phyloP scores from a whole-genome alignment of 176 grass and related monocot species.

The Musa schizocarpa region DNA sequence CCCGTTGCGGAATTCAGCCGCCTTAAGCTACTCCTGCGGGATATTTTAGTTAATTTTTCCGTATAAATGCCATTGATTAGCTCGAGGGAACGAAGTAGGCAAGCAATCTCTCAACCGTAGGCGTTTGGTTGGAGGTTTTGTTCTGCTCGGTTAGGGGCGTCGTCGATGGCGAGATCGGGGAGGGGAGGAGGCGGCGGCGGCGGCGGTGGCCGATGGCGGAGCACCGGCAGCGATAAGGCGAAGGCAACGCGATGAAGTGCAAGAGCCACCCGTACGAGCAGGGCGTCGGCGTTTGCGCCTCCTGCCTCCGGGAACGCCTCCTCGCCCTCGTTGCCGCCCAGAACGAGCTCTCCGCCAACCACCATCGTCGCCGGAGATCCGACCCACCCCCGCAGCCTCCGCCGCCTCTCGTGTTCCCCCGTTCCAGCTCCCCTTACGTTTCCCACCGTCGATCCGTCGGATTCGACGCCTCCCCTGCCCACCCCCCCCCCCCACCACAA shows the following conservation, averaged over 20 bases:
- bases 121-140: neutral
- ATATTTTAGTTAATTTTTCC: too few relatives aligned
- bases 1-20: too few relatives aligned
- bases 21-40: too few relatives aligned
- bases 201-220: neutral
- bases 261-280: constrained; percentile 56
- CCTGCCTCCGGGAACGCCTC: constrained; percentile 87
- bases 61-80: neutral
- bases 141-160: neutral
- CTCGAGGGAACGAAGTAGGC: neutral
- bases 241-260: constrained; percentile 64
- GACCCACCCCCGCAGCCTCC: neutral
- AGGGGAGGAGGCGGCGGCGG: neutral
- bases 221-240: neutral
- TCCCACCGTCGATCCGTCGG: neutral
- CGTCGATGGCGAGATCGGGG: neutral
- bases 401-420: neutral
- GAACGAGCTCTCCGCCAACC: constrained; percentile 42
- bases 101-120: neutral
- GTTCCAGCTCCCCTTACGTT: constrained; percentile 9
- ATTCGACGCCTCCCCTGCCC: neutral
- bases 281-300: constrained; percentile 74
- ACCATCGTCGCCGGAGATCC: neutral
- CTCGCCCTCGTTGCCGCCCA: constrained; percentile 49
- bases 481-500: neutral